Evolutionary conservation across 1,139 yeast genomes (phyloP), one percentile per base, ranked within the genome.

Genomic region (Nadsonia starkeyi-henricii): DNA sequence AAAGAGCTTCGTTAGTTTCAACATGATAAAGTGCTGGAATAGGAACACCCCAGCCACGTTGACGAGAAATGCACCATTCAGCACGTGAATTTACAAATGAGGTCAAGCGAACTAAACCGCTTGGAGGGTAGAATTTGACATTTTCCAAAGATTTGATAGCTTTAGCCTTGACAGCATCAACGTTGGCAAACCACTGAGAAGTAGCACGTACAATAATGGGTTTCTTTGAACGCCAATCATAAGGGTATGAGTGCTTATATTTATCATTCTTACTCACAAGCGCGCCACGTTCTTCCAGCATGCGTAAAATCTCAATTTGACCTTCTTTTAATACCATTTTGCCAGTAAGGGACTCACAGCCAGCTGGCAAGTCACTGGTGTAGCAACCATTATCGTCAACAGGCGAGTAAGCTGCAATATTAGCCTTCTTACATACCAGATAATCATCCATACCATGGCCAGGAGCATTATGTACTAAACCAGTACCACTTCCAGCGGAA

Each of bases 21-120:
- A 72, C 73, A 53, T 78, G 66, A 62, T 83, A 85, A 3, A 91
- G 67, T 0, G 85, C 91, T 0, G 98, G 98, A 44, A 91, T 83
- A 1, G 98, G 98, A 41, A 91, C 97, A 45, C 99, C 99, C 99
- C 99, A 91, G n/a, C 78, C 74, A 56, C 99, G 76, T 64, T 91
- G 99, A 57, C 99, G 74, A 0, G 97, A 89, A 46, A 91, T 88
- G 65, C 99, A 91, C 99, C 99, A 91, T 62, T 91, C 98, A 53
- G 79, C 78, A 64, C 99, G 77, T 49, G 81, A 79, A 19, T 70
- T 71, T 30, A 89, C 75, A 60, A 89, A 91, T 37, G 94, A 77
- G 1, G 72, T 61, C 42, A 91, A 72, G 54, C 98, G 71, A 49
- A 75, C 81, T 43, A 69, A 67, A 1, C 97, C 97, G 4, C 76